Percentiles rank a stretch among this genome's conserved stretches.
phyloP scores from a whole-genome alignment of 805 yeast genomes.

The Monosporozyma unispora region DNA sequence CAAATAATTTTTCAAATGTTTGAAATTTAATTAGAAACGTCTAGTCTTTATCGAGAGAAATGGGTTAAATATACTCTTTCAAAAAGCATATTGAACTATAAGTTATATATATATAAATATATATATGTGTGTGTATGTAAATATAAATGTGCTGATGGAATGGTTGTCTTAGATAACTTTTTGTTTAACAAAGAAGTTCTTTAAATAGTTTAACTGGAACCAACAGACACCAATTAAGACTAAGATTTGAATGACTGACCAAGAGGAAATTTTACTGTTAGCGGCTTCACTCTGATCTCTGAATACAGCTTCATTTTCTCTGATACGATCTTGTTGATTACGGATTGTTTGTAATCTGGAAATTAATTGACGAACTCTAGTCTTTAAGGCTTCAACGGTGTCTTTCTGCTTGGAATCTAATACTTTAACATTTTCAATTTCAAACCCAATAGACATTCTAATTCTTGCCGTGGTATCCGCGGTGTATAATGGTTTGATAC shows the following conservation, averaged over 20 bases:
- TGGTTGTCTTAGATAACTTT: slow-evolving; percentile 47
- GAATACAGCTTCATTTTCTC: slow-evolving; percentile 63
- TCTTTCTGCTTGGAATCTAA: slow-evolving; percentile 55
- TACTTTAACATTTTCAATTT: slow-evolving; percentile 53
- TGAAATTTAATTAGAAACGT: neutral
- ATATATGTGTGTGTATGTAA: too few relatives aligned
- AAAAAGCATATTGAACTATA: neutral
- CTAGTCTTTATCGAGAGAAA: neutral
- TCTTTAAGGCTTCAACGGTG: slow-evolving; percentile 43
- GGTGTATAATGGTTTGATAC: slow-evolving; percentile 49
- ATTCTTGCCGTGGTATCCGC: slow-evolving; percentile 38
- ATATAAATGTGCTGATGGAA: neutral
- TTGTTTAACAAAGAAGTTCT: slow-evolving; percentile 77
- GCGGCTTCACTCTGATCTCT: slow-evolving; percentile 71
- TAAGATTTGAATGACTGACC: slow-evolving; percentile 65
- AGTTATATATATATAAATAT: neutral
- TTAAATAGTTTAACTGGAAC: slow-evolving; percentile 70
- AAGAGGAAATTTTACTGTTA: slow-evolving; percentile 59
- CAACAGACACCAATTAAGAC: slow-evolving; percentile 62
- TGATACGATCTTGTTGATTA: slow-evolving; percentile 55
- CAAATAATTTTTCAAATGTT: neutral
- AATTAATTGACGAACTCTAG: slow-evolving; percentile 48
- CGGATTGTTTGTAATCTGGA: slow-evolving; percentile 49
- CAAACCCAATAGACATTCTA: slow-evolving; percentile 67
- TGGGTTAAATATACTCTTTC: neutral